Conservation (phyloP, 177 flowering plant species). For the Tripterygium wilfordii region DNA sequence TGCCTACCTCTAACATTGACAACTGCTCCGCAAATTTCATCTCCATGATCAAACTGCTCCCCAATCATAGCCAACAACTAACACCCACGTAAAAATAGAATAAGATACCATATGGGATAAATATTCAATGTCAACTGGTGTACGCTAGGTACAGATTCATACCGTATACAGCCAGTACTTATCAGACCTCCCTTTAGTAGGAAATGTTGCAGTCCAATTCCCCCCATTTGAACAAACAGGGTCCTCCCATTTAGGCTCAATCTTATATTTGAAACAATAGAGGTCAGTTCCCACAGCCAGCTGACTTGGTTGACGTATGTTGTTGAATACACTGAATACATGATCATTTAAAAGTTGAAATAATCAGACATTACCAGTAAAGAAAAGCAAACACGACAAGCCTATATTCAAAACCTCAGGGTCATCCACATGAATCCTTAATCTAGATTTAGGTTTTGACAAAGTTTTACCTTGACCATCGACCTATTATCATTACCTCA, state of each 20-base stretch:
- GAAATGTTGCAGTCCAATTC: constrained; percentile 68
- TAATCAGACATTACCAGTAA: not conserved
- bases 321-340: constrained; percentile 72
- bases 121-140: too few species aligned
- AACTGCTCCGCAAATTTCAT: constrained; percentile 98
- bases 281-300: constrained; percentile 72
- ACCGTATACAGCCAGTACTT: constrained; percentile 85
- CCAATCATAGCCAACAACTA: constrained; percentile 97
- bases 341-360: not conserved
- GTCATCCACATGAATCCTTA: too few species aligned
- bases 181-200: constrained; percentile 70
- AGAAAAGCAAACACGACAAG: not conserved
- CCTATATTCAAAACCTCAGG: too few species aligned
- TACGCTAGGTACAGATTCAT: constrained; percentile 20
- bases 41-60: constrained; percentile 94
- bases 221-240: constrained; percentile 97
- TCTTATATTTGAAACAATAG: constrained; percentile 74
- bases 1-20: constrained; percentile 69
- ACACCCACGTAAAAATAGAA: not conserved
- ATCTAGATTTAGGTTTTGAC: too few species aligned
- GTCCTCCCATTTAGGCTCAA: constrained; percentile 99
- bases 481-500: too few species aligned
- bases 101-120: not conserved
- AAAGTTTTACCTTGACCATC: too few species aligned
- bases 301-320: constrained; percentile 85